Conservation (phyloP, 225 moss, liverwort and hornwort genomes). For the Lunularia cruciata region DNA sequence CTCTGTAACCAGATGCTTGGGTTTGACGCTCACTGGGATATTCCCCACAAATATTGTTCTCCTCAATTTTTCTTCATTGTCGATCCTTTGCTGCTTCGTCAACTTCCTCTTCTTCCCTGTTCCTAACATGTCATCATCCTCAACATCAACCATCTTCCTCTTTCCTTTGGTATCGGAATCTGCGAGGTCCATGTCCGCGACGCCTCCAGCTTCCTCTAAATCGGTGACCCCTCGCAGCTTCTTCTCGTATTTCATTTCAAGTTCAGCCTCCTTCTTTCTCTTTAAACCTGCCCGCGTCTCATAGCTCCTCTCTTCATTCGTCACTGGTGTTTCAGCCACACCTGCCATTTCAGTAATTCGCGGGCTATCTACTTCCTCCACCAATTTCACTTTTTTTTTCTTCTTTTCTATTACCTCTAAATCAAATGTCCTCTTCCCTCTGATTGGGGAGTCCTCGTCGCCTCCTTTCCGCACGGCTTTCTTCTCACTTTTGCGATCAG, state of each 20-base stretch:
- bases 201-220: slow-evolving; percentile 21
- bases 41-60: slow-evolving; percentile 94
- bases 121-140: slow-evolving; percentile 35
- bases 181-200: slow-evolving; percentile 10
- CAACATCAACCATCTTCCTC: slow-evolving; percentile 57
- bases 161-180: slow-evolving; percentile 40
- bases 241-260: slow-evolving; percentile 65
- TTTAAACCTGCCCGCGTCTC: slow-evolving; percentile 47
- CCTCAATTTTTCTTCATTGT: slow-evolving; percentile 58
- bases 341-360: slow-evolving; percentile 23
- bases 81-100: slow-evolving; percentile 49
- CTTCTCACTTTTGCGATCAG: slow-evolving; percentile 13
- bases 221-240: slow-evolving; percentile 49
- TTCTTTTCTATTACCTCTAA: slow-evolving; percentile 25
- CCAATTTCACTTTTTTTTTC: slow-evolving; percentile 50
- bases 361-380: slow-evolving; percentile 18
- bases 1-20: slow-evolving; percentile 70
- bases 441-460: slow-evolving; percentile 15
- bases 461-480: not conserved
- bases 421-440: slow-evolving; percentile 22
- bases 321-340: slow-evolving; percentile 17
- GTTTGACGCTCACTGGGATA: slow-evolving; percentile 64
- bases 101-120: slow-evolving; percentile 56
- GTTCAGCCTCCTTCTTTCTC: slow-evolving; percentile 60
- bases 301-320: slow-evolving; percentile 26